Evolutionary conservation across 2,329 filamentous ascomycete species (phyloP), one percentile per base, ranked within the genome.

Genomic region (Aspergillus oerlinghausenensis): DNA sequence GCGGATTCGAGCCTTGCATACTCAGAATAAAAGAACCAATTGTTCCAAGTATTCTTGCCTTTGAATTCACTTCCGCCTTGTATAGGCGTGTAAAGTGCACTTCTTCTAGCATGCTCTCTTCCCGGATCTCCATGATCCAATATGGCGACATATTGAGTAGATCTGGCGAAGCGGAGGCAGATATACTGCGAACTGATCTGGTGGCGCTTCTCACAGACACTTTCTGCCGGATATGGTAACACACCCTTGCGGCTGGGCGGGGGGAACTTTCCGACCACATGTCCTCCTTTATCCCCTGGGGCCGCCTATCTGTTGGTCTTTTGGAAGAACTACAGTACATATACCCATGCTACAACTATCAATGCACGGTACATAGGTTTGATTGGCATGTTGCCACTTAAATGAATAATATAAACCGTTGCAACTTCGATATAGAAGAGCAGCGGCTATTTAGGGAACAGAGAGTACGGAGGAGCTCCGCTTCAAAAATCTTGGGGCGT

Each of bases 231-330:
- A 43, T 21, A 43, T 43, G 14, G 40, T 3, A 43, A 10, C 19
- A 21, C 23, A 23, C 45, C 43, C 48, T 51, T 48, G 51, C 32
- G 51, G 57, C 51, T 52, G 51, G 54, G 11, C 42, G 21, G 42
- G 40, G 45, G 28, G 48, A 2, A 45, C 47, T 54, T 58, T 42
- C 60, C 54, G 56, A 55, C 42, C 23, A 56, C 45, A 56, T 57
- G 59, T 59, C 56, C 56, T 60, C 57, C 58, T 54, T 56, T 56
- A 57, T 59, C 58, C 58, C 40, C 29, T 29, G 4, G 1, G 21
- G 43, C 3, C n/a, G 4, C 32, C 11, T 17, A 14, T 14, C 11
- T 14, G 14, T 26, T 8, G 17, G 43, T 47, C 19, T 23, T 47
- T 14, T 47, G 3, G 19, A 23, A 10, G 43, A 23, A 47, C 9